Base-by-base conservation (phyloP, 495 filamentous ascomycete genomes). In the Penicillium taxi region DNA sequence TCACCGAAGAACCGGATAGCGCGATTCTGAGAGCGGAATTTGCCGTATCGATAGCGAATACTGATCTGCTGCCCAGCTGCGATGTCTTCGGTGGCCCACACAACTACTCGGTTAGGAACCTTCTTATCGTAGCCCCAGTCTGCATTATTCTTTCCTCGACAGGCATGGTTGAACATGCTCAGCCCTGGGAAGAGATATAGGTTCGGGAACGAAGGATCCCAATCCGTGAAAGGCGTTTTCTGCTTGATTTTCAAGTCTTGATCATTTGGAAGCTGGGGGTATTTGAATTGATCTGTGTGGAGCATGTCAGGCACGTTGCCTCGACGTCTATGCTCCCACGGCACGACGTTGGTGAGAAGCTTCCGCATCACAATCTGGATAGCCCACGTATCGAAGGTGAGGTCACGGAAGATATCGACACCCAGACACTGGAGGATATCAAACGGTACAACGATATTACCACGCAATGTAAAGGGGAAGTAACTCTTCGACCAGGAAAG, bases 351-450 rank as follows among this genome's bases (percentile, higher is more conserved):
- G 25, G 45, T 28, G 1, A 58, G 39, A 2, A 67, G 40, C 26
- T 61, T 63, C 5, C 48, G 40, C 12, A 63, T 22, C 6, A 62
- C 39, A 6, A 38, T 46, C 19, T 67, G 62, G 31, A 64, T 54
- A 5, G 54, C 44, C 63, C 62, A 66, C 1, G 61, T 66, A 35
- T 67, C 63, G 25, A 61, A 67, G 12, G 38, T 34, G 22, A 59
- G 35, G 22, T 65, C 52, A 1, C 51, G 42, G 46, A 62, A 63
- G 16, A 67, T 64, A 28, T 66, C 55, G 3, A 66, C 56, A 4
- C 62, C 62, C n/a, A 66, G 41, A 6, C 35, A 35, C 22, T 44
- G 32, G 14, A 66, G 41, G 15, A 64, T 64, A 25, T 61, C 50
- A 18, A 61, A 61, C 0, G 62, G 62, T 5, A 64, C 47, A 6